Evolutionary conservation across 169 alveolate species (phyloP).

Genomic region (Plasmodium yoelii): DNA sequence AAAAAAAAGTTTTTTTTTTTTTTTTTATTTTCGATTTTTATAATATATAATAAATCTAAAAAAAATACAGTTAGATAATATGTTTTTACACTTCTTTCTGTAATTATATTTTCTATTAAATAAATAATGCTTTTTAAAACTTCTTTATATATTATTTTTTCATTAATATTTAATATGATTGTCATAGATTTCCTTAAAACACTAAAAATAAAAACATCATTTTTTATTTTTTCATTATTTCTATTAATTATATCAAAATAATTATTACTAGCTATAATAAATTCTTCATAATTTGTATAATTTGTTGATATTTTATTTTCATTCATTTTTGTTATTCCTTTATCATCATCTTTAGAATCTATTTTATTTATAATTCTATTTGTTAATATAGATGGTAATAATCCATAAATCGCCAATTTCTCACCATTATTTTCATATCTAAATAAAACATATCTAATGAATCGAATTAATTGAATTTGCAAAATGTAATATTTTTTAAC

Average conservation of each 20-base stretch:
- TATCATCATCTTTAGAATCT: background rate
- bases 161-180: conserved; percentile 25
- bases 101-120: conserved; percentile 63
- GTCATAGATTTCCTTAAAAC: conserved; percentile 60
- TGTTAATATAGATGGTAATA: background rate
- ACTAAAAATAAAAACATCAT: conserved; percentile 71
- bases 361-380: background rate
- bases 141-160: conserved; percentile 59
- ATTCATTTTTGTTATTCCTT: conserved; percentile 1
- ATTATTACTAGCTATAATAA: conserved; percentile 43
- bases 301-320: background rate
- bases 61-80: conserved; percentile 64
- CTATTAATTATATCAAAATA: conserved; percentile 24
- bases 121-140: conserved; percentile 41
- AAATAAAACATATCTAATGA: conserved; percentile 25
- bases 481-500: conserved; percentile 49
- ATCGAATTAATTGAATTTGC: conserved; percentile 33
- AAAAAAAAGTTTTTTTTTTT: conserved; percentile 55
- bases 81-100: conserved; percentile 36
- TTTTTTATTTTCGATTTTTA: conserved; percentile 44
- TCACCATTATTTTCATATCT: conserved; percentile 36
- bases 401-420: too few species aligned
- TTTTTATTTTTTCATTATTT: conserved; percentile 36
- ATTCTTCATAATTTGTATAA: conserved; percentile 53
- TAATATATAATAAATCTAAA: conserved; percentile 41